These are phyloP conservation scores for Saraca asoca DNA, from an alignment of 331 rosid genomes.

Conservation along the genomic window DNA sequence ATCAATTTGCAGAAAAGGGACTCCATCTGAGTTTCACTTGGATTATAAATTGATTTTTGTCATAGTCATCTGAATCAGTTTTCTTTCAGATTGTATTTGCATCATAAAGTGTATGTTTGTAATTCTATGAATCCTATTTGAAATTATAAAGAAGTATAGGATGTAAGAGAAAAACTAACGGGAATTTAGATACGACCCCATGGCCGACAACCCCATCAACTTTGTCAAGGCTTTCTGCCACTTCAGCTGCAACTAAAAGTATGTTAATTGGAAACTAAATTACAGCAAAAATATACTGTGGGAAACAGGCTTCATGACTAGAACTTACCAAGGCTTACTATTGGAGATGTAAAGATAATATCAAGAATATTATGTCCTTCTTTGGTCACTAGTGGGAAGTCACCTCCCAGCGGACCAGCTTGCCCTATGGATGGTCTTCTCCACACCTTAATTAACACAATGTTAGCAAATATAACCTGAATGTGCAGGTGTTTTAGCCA, in stretches of 20 bases:
- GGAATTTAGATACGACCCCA: constrained; percentile 72
- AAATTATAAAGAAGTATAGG: constrained; percentile 27
- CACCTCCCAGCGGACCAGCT: constrained; percentile 84
- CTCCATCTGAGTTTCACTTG: neutral
- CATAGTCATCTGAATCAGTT: too few relatives aligned
- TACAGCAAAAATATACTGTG: constrained; percentile 4
- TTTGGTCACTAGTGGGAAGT: constrained; percentile 69
- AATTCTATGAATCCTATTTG: neutral
- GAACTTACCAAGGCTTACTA: constrained; percentile 65
- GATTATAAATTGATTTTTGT: neutral
- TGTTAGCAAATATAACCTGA: constrained; percentile 21
- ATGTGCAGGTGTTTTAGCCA: neutral
- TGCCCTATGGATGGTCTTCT: constrained; percentile 79
- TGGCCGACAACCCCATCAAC: constrained; percentile 72
- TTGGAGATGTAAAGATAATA: constrained; percentile 89
- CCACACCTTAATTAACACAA: constrained; percentile 66
- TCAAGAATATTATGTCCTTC: constrained; percentile 86
- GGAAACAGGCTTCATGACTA: constrained; percentile 5
- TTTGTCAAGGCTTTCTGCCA: constrained; percentile 60
- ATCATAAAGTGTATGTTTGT: neutral
- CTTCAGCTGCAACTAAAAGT: constrained; percentile 60
- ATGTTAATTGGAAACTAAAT: constrained; percentile 19
- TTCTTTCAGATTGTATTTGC: neutral
- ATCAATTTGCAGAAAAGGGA: neutral
- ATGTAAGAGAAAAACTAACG: constrained; percentile 58